Conservation (phyloP, 306 rosid species). For the Prunus persica region Prunus_persica_NCBIv2 NC_034009.1:27884501-27885000, state of each 20-base stretch:
- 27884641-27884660: background rate
- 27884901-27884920: constrained; percentile 43
- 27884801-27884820: constrained; percentile 16
- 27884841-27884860: background rate
- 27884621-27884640: no score
- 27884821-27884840: background rate
- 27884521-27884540: no score
- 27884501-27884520: no score
- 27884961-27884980: no score
- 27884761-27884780: constrained; percentile 18
- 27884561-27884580: no score
- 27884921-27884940: constrained; percentile 29
- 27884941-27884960: background rate
- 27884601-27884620: no score
- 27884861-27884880: constrained; percentile 16
- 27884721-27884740: background rate
- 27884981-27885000: no score
- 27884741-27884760: background rate
- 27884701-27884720: background rate
- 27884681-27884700: background rate
- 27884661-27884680: background rate
- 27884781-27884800: constrained; percentile 8
- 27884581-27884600: no score
- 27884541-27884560: no score
- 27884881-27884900: constrained; percentile 48